Percentiles rank a stretch among this genome's conserved stretches.
Evolutionary conservation across 306 rosid species (phyloP).

Genomic region (Gynostemma pentaphyllum): DNA sequence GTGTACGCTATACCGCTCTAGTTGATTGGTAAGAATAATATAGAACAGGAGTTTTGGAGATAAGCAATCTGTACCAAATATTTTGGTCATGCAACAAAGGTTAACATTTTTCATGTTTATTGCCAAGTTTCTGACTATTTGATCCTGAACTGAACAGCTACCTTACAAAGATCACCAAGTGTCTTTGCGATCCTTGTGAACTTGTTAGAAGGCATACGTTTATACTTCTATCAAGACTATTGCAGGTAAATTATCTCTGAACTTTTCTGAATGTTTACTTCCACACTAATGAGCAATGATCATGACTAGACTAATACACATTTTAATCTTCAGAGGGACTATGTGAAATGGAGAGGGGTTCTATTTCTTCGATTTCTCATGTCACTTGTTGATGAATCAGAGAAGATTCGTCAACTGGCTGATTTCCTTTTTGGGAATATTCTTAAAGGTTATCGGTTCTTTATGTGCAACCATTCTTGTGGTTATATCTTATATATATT

Average conservation of each 20-base stretch:
- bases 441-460: slow-evolving; percentile 52
- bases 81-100: not conserved
- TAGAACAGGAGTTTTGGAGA: not conserved
- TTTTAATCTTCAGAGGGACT: slow-evolving; percentile 57
- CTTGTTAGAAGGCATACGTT: slow-evolving; percentile 94
- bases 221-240: slow-evolving; percentile 73
- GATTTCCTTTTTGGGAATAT: slow-evolving; percentile 77
- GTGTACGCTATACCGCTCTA: slow-evolving; percentile 89
- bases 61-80: not conserved
- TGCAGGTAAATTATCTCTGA: slow-evolving; percentile 48
- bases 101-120: slow-evolving; percentile 3
- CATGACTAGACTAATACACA: not conserved
- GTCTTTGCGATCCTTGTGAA: slow-evolving; percentile 92
- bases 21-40: slow-evolving; percentile 71
- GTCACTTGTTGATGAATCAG: slow-evolving; percentile 93
- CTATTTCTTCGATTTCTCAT: slow-evolving; percentile 86
- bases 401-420: slow-evolving; percentile 64
- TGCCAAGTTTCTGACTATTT: slow-evolving; percentile 19
- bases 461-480: not conserved
- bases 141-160: slow-evolving; percentile 53
- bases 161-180: slow-evolving; percentile 70
- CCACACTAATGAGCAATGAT: slow-evolving; percentile 7
- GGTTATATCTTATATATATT: not conserved
- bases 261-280: not conserved
- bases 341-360: slow-evolving; percentile 98